These are phyloP conservation scores for Lomentospora prolificans DNA, from an alignment of 2,329 filamentous ascomycete species.

Conservation along the genomic window DNA sequence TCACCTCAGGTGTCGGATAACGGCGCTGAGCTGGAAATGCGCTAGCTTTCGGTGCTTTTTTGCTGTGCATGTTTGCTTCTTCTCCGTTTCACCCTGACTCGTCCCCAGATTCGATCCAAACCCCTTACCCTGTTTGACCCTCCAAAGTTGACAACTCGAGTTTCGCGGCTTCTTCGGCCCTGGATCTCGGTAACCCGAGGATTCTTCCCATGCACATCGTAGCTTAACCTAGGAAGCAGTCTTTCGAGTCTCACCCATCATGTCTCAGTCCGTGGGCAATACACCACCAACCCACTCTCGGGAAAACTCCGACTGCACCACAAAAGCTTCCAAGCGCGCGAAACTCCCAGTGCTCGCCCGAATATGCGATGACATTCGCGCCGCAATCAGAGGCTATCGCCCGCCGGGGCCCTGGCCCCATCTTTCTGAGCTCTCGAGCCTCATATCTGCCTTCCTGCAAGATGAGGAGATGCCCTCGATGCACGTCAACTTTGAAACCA, in stretches of 20 bases:
- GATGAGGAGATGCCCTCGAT: constrained; percentile 2
- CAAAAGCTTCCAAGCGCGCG: not conserved
- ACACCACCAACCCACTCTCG: not conserved
- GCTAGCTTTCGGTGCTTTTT: not conserved
- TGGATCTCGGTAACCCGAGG: not conserved
- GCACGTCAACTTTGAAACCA: constrained; percentile 14
- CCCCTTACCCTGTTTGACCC: too few species aligned
- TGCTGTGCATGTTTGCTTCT: not conserved
- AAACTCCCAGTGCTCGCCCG: constrained; percentile 7
- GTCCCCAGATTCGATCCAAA: too few species aligned
- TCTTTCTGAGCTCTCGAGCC: constrained; percentile 6
- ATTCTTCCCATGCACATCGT: not conserved
- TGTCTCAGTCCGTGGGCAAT: not conserved
- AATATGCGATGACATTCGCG: constrained; percentile 8
- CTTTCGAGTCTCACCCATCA: too few species aligned
- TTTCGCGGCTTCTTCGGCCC: too few species aligned
- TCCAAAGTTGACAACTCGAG: too few species aligned
- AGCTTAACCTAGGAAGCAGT: too few species aligned
- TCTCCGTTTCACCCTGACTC: too few species aligned
- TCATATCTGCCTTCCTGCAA: constrained; percentile 3
- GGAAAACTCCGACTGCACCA: not conserved
- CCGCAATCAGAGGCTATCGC: not conserved
- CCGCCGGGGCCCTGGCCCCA: not conserved
- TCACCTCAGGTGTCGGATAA: not conserved
- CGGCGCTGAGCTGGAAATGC: not conserved